Conservation (phyloP, 305 asterid genomes). For the Fraxinus ornus region DNA sequence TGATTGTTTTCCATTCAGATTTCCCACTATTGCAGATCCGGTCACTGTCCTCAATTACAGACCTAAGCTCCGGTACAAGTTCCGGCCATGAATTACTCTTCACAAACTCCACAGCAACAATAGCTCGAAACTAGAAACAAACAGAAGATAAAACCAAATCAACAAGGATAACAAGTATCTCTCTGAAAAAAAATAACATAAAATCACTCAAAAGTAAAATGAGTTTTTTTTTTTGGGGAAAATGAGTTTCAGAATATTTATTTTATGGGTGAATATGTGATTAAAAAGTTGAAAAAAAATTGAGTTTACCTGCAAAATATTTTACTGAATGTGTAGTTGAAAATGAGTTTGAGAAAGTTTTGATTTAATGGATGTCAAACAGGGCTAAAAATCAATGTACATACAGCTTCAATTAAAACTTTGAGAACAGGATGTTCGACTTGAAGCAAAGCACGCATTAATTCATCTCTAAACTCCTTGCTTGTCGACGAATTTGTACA, state of each 20-base stretch:
- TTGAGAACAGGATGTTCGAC: slow-evolving; percentile 35
- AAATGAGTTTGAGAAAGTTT: neutral
- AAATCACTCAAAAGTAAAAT: neutral
- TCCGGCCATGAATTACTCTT: slow-evolving; percentile 42
- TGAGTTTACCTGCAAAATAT: neutral
- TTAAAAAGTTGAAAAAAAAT: neutral
- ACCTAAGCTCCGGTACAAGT: slow-evolving; percentile 38
- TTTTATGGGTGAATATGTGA: neutral
- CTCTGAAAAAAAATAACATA: neutral
- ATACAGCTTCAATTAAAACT: slow-evolving; percentile 40
- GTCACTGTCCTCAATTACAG: slow-evolving; percentile 31
- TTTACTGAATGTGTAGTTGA: neutral
- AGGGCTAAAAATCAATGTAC: neutral
- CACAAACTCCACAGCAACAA: slow-evolving; percentile 39
- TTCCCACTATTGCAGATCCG: slow-evolving; percentile 23
- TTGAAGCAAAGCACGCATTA: slow-evolving; percentile 35
- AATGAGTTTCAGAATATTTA: neutral
- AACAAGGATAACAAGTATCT: neutral
- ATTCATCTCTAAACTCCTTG: slow-evolving; percentile 39
- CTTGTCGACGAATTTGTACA: slow-evolving; percentile 16
- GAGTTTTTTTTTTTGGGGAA: neutral
- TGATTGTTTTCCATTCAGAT: slow-evolving; percentile 41
- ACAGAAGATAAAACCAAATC: neutral
- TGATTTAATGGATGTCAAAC: neutral
- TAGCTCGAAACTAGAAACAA: slow-evolving; percentile 35